Percentiles rank a stretch among this genome's conserved stretches.
Conservation (phyloP, 148 eudicot species). For the Limonium bicolor region DNA sequence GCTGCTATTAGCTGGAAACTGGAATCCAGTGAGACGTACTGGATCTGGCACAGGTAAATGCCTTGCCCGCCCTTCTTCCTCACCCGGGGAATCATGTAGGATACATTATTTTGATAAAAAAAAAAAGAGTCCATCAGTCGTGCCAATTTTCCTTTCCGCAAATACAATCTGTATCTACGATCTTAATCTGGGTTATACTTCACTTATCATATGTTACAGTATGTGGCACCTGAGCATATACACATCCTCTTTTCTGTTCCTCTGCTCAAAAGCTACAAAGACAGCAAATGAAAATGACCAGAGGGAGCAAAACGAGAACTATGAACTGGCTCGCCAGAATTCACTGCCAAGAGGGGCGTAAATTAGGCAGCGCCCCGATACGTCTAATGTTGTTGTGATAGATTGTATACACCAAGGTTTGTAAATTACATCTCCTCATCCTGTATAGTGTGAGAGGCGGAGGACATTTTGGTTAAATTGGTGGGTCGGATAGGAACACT, state of each 20-base stretch:
- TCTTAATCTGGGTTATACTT: neutral
- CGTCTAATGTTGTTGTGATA: too few species aligned
- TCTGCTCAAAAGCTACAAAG: slow-evolving; percentile 52
- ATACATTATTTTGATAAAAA: too few species aligned
- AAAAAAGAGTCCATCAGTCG: neutral
- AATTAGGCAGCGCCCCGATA: too few species aligned
- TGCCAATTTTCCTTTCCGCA: neutral
- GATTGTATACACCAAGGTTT: too few species aligned
- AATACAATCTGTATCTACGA: neutral
- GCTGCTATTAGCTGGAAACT: slow-evolving; percentile 79
- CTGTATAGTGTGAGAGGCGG: too few species aligned
- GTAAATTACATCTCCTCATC: too few species aligned
- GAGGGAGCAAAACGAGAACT: slow-evolving; percentile 18
- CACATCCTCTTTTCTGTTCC: slow-evolving; percentile 78
- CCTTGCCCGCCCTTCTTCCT: slow-evolving; percentile 1
- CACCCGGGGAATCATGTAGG: too few species aligned
- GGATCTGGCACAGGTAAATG: slow-evolving; percentile 93
- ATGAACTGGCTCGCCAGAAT: slow-evolving; percentile 65
- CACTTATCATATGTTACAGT: slow-evolving; percentile 26
- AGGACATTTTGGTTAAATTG: too few species aligned
- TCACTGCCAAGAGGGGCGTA: slow-evolving; percentile 34
- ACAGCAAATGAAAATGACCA: slow-evolving; percentile 15
- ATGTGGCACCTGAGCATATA: slow-evolving; percentile 81
- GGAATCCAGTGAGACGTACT: slow-evolving; percentile 59
- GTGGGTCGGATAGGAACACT: too few species aligned